These are phyloP conservation scores for Boehmeria nivea DNA, from an alignment of 306 rosid species.

Conservation along the genomic window DNA sequence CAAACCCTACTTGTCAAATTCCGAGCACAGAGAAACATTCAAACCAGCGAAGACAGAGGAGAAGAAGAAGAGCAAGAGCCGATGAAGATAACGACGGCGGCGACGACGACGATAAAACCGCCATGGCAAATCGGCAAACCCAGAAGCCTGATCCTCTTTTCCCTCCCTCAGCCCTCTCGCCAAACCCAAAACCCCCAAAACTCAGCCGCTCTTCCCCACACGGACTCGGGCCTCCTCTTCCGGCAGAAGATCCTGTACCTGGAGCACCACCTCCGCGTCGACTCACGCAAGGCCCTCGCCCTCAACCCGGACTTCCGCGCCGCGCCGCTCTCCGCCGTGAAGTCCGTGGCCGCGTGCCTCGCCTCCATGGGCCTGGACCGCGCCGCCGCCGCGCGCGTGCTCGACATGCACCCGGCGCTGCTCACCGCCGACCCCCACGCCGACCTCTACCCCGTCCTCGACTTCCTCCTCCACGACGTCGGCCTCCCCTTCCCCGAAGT, in stretches of 20 bases:
- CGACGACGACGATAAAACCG: neutral
- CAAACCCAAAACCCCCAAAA: slow-evolving; percentile 3
- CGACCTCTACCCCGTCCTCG: slow-evolving; percentile 70
- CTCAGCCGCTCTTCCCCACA: slow-evolving; percentile 1
- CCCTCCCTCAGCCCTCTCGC: slow-evolving; percentile 23
- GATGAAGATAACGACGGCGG: slow-evolving; percentile 5
- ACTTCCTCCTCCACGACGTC: slow-evolving; percentile 66
- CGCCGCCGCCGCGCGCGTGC: slow-evolving; percentile 56
- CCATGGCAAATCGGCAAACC: slow-evolving; percentile 22
- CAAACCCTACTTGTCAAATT: too few relatives aligned
- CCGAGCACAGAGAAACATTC: too few relatives aligned
- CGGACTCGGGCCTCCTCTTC: slow-evolving; percentile 62
- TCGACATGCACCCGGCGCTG: slow-evolving; percentile 67
- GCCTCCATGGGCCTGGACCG: slow-evolving; percentile 59
- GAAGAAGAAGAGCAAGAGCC: slow-evolving; percentile 6
- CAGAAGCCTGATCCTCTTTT: neutral
- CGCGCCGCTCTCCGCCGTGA: slow-evolving; percentile 42
- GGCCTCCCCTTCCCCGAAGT: slow-evolving; percentile 51
- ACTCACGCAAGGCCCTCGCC: slow-evolving; percentile 55
- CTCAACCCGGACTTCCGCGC: slow-evolving; percentile 57
- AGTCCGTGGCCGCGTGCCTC: slow-evolving; percentile 56
- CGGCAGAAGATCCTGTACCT: slow-evolving; percentile 64
- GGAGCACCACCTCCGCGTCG: slow-evolving; percentile 46
- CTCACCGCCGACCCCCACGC: slow-evolving; percentile 62
- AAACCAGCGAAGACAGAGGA: neutral